Base-by-base conservation (phyloP, 1,284 basidiomycete genomes). In the Mycena sp. region DNA sequence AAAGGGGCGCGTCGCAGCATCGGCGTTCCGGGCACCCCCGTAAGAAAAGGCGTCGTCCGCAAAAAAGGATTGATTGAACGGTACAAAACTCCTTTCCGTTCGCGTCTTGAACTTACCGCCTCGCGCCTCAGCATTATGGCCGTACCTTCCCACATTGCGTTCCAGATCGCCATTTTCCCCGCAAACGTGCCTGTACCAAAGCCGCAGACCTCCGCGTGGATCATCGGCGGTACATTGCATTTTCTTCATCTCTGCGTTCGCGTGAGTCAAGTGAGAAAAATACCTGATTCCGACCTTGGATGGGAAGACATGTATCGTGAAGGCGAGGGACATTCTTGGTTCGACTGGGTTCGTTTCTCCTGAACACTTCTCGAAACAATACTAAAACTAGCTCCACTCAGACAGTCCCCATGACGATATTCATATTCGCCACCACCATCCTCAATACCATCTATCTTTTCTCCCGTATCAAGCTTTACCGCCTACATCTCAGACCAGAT, bases 291-390 rank as follows among this genome's bases (percentile, higher is more conserved):
- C 7, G 89, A 92, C 65, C 70, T 87, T 25, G 88, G 87, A 6
- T 93, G 91, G 90, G 90, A 92, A 69, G 87, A 91, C 71, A 86
- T 92, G 79, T 87, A 89, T 64, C 83, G 81, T 65, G 89, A 90
- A 72, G 85, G 78, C 57, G 82, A 85, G 69, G 83, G 83, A 26
- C 77, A 80, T n/a, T 80, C 86, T 6, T 93, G 91, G 91, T 88
- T 92, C 65, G 87, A 92, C 76, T 93, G 91, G 92, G 92, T 92
- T 52, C 67, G 87, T 77, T 21, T 57, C 14, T 21, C n/a, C 37
- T 23, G 26, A 17, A 29, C 16, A 21, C 11, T 21, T 41, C 11
- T 12, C 6, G 10, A 38, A 21, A n/a, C 16, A 1, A 48, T 28
- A 25, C 19, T 9, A 46, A 32, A 46, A n/a, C 32, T 44, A 58